Percentiles rank a stretch among this genome's conserved stretches.
phyloP scores from a whole-genome alignment of 2,329 filamentous ascomycete genomes.

The Fusarium sp. region DNA sequence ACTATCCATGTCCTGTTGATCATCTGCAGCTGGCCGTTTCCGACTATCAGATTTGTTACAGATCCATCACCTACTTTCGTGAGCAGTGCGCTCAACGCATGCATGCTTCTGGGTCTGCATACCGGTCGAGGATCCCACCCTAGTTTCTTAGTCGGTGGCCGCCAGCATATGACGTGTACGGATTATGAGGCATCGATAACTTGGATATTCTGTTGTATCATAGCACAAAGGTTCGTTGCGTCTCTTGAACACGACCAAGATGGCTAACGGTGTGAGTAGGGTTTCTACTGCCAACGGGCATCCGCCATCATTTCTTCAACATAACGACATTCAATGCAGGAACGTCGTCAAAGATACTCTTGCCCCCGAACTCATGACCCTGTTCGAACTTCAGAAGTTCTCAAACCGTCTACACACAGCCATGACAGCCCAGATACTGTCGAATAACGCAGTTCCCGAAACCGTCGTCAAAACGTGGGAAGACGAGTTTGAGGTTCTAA shows the following conservation, averaged over 20 bases:
- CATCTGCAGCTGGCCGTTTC: conserved; percentile 63
- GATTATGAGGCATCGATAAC: conserved; percentile 65
- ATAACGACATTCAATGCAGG: conserved; percentile 58
- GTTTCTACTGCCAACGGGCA: conserved; percentile 57
- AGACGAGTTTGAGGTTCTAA: conserved; percentile 63
- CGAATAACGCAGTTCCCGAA: conserved; percentile 59
- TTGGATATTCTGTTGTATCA: conserved; percentile 64
- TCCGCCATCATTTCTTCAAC: conserved; percentile 62
- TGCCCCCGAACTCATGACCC: conserved; percentile 56
- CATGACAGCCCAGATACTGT: conserved; percentile 60
- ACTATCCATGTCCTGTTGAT: conserved; percentile 64
- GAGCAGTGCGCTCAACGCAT: conserved; percentile 59
- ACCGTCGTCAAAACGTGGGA: conserved; percentile 61
- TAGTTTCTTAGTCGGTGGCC: conserved; percentile 59
- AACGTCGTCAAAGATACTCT: conserved; percentile 54
- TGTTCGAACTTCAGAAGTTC: conserved; percentile 63
- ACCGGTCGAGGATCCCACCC: conserved; percentile 63
- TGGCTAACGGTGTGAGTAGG: conserved; percentile 26
- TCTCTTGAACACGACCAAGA: not conserved
- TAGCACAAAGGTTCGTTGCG: conserved; percentile 58
- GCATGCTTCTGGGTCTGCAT: conserved; percentile 62
- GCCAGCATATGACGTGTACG: conserved; percentile 56
- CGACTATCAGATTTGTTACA: conserved; percentile 61
- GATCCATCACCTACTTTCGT: conserved; percentile 63
- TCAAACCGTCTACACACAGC: conserved; percentile 61